These are phyloP conservation scores for Cercospora canescens DNA, from an alignment of 2,329 filamentous ascomycete species.

Conservation along the genomic window DNA sequence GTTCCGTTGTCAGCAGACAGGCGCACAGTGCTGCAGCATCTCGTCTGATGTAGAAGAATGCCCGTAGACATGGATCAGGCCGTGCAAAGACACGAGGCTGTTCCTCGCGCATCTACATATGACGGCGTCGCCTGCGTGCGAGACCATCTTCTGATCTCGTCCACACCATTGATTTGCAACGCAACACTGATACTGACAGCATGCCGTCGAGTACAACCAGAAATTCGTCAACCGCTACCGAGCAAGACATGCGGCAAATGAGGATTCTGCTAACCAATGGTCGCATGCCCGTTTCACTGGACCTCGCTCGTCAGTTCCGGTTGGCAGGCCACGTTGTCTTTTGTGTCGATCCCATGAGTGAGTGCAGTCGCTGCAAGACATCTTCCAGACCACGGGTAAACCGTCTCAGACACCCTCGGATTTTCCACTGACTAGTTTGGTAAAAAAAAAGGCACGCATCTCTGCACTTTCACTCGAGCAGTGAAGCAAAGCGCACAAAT, in stretches of 20 bases:
- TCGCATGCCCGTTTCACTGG: slow-evolving; percentile 24
- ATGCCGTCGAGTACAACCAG: slow-evolving; percentile 1
- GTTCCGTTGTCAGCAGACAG: background rate
- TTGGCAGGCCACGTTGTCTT: slow-evolving; percentile 21
- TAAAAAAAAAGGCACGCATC: slow-evolving; percentile 18
- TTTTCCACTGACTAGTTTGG: too few species aligned
- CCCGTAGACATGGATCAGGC: slow-evolving; percentile 7
- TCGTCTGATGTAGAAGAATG: background rate
- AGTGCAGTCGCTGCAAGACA: background rate
- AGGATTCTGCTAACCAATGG: slow-evolving; percentile 24
- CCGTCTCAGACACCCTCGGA: too few species aligned
- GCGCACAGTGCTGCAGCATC: background rate
- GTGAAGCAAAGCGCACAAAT: slow-evolving; percentile 15
- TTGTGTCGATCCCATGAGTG: slow-evolving; percentile 18
- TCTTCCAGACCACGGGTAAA: too few species aligned
- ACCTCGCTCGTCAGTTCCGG: slow-evolving; percentile 21
- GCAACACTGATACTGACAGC: background rate
- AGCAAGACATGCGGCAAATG: background rate
- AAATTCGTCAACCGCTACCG: background rate
- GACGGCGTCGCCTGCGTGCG: background rate
- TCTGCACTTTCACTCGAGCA: slow-evolving; percentile 23
- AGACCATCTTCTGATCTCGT: background rate
- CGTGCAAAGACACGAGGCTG: background rate
- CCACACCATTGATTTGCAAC: background rate
- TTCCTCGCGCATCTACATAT: slow-evolving; percentile 8